Evolutionary conservation across 805 yeast genomes (phyloP), one percentile per base, ranked within the genome.

Genomic region (Suhomyces emberorum): DNA sequence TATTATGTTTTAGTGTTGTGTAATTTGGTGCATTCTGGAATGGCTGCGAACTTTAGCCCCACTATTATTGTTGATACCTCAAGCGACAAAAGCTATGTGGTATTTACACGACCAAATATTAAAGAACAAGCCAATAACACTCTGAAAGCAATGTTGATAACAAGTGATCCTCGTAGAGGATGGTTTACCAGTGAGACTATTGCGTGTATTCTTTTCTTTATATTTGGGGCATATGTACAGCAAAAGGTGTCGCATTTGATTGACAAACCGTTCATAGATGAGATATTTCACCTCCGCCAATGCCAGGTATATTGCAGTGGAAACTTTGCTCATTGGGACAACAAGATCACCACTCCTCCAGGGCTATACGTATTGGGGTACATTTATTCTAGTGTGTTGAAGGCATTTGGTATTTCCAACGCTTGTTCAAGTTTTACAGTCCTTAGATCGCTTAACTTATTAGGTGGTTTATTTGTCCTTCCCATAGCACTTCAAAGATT

Each of bases 321-420:
- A 9, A 65, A 77, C 34, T 88, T 79, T 62, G 36, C 44, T n/a
- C 50, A 63, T 1, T 88, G 96, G 96, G 88, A 93, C 57, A 72
- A 79, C 9, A 89, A 91, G 54, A 88, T 93, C 54, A 91, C 98
- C 2, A 93, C 98, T 0, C 98, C 98, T 1, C 98, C 98, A 1
- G 98, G 98, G 0, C 64, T 91, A 12, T 91, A 93, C 54, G 38
- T 58, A 4, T 44, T 76, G 7, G 77, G 76, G 4, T 59, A 60
- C 21, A 43, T 46, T 3, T 74, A 69, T 42, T 30, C 64, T 7
- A 59, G 59, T 23, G 33, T 70, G 3, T 43, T 79, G 41, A 56
- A 59, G 3, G 42, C 74, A 15, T 46, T 63, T 1, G 62, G 69
- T 7, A 9, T 27, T 31, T 12, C 33, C 8, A 15, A 40, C 20